Base-by-base conservation (phyloP, 2,329 filamentous ascomycete species). In the Peltaster fructicola region DNA sequence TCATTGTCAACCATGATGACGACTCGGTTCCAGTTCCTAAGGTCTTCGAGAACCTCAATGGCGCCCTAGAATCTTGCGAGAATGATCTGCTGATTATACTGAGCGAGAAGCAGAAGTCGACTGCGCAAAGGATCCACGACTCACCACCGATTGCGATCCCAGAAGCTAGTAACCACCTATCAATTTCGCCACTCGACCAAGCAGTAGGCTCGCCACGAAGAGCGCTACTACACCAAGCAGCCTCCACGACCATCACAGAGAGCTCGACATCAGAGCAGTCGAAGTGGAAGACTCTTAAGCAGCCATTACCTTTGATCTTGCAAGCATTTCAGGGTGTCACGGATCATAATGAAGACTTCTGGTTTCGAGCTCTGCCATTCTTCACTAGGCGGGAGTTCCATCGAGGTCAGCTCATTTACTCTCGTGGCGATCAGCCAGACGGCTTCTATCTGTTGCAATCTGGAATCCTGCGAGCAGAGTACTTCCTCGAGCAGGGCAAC, bases 261-360 rank as follows among this genome's bases (percentile, higher is more conserved):
- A 38, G 38, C 8, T 28, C 31, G 28, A 35, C 43, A 5, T 54
- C 63, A 24, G 57, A 63, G 4, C 57, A 66, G 11, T 61, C 66
- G 2, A 76, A 72, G 43, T 95, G 84, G 77, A 72, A 76, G 41
- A 70, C 72, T 38, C 90, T 93, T 49, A 79, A 78, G 36, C 82
- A 93, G 45, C 88, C 88, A 0, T 66, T 95, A 6, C 77, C 80
- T 2, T 68, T 98, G 22, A 80, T 98, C 50, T 64, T 98, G 13
- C 85, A 93, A 47, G 80, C 88, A n/a, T 95, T 98, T 54, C 76
- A 88, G 44, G 78, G 81, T 21, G 59, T 93, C 8, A 90, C 79
- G 25, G 60, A 70, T 25, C 72, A 78, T 48, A 88, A 85, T 43
- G 82, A 92, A 49, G 84, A 93, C 50, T 95, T 95, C 47, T 98